phyloP scores from a whole-genome alignment of 768 basidiomycete genomes.

The Mycena sanguinolenta region DNA sequence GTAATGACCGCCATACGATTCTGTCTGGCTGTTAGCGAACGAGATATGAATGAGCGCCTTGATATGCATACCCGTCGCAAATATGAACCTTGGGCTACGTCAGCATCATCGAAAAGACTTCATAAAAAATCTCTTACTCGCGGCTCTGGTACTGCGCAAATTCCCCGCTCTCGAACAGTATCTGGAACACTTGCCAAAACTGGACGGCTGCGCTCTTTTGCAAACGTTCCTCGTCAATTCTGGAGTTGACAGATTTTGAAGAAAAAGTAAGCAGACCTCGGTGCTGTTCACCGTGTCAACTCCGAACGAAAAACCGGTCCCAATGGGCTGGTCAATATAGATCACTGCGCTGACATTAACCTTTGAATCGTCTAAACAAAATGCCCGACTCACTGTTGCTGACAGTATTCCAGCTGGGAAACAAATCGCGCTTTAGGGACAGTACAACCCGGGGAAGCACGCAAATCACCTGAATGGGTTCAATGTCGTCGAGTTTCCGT shows the following conservation, averaged over 20 bases:
- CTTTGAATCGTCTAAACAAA: background rate
- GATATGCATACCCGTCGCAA: slow-evolving; percentile 56
- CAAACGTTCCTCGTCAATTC: background rate
- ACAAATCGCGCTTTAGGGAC: too few relatives aligned
- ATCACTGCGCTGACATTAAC: slow-evolving; percentile 60
- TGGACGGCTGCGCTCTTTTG: slow-evolving; percentile 62
- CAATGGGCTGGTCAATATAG: slow-evolving; percentile 79
- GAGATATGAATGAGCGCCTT: too few relatives aligned
- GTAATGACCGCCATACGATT: slow-evolving; percentile 79
- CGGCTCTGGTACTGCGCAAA: slow-evolving; percentile 66
- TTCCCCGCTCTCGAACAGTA: slow-evolving; percentile 68
- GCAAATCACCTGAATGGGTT: slow-evolving; percentile 69
- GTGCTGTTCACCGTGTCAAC: slow-evolving; percentile 70
- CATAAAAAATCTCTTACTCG: slow-evolving; percentile 56
- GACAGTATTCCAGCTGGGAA: slow-evolving; percentile 72
- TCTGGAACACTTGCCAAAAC: slow-evolving; percentile 74
- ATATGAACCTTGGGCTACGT: slow-evolving; percentile 60
- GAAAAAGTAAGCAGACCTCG: slow-evolving; percentile 30
- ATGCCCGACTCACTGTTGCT: slow-evolving; percentile 63
- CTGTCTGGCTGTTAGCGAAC: slow-evolving; percentile 34
- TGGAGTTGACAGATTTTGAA: background rate
- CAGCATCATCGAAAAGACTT: background rate
- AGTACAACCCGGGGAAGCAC: too few relatives aligned
- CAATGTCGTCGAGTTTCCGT: slow-evolving; percentile 62
- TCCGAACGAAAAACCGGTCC: slow-evolving; percentile 75